Evolutionary conservation across 2,329 filamentous ascomycete species (phyloP), one percentile per base, ranked within the genome.

Genomic region (Aspergillus pseudoviridinutans): DNA sequence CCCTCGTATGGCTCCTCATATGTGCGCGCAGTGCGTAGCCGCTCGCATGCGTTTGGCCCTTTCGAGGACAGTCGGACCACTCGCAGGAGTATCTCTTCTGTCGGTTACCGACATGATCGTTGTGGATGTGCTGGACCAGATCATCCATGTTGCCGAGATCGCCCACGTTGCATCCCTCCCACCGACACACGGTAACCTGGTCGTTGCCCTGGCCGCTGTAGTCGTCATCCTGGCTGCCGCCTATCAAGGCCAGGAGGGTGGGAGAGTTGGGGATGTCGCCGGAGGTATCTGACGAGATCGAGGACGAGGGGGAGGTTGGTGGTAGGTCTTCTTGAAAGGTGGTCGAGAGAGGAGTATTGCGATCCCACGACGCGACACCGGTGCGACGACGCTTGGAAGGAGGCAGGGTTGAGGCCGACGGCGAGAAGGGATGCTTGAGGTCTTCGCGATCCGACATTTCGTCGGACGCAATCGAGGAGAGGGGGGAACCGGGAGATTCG

Each of bases 81-180:
- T 97, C 93, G 76, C 94, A 99, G n/a, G 91, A 92, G 73, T 97
- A 97, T 74, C 94, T 96, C 78, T 96, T 96, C 78, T 94, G 90
- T 55, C 92, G 86, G 60, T 87, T 91, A 70, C 94, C 91, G 68
- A 97, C 96, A 75, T 99, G 94, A 58, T 93, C 91, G 69, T 92
- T 89, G 76, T 97, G 93, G 58, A 94, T 90, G 69, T 94, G 90
- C 66, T 90, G 84, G 46, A 94, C 90, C 47, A 94, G 76, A 62
- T 80, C 85, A 74, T 94, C 90, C 90, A 93, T 93, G 69, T 92
- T 89, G 17, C 85, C 82, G 63, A 90, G 75, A 67, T 92, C 89
- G 42, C 87, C 88, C 3, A 81, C 85, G 44, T 80, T 78, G 70
- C 90, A 94, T 57, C 86, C 87, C 61, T 90, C 87, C 90, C 90